Evolutionary conservation across 768 basidiomycete genomes (phyloP), one percentile per base, ranked within the genome.

Genomic region (Rubroboletus pulcherrimus): DNA sequence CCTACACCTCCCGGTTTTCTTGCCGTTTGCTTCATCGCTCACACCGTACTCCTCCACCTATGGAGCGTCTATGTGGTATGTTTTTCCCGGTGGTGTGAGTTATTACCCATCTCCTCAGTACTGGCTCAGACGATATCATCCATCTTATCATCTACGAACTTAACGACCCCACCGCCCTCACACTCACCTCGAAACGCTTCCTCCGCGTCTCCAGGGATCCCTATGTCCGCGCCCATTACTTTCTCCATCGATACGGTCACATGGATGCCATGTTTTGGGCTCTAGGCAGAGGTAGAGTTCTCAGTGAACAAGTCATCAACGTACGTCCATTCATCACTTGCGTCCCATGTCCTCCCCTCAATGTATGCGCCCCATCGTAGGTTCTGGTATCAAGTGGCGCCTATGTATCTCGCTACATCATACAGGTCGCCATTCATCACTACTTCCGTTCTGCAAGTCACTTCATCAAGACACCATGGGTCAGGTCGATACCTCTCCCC

Each of bases 401-500:
- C 51, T 86, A 88, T 65, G 69, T 91, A 58, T 91, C 89, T 58
- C 81, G 89, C 46, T 91, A 91, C 72, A 78, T 91, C 45, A 78
- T 86, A 44, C 89, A 91, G 70, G 78, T 87, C 50, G 86, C 88
- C 35, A 82, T 86, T 51, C 88, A 90, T 57, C 89, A 91, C 66
- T 89, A 84, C 67, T 91, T 89, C 68, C 81, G 85, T 58, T 82
- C 86, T 3, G 81, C 82, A 56, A 73, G 81, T 30, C 86, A 87
- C 57, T 91, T 90, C 60, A 81, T 90, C 71, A 89, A 89, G 72
- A 81, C 85, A 1, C 73, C 74, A 24, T 91, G 89, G 89, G 86
- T 86, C 60, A 81, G 87, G 63, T 80, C 78, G 29, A 76, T 91
- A 47, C 74, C 82, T 7, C 72, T 87, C 34, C 65, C 76, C 17